Conservation (phyloP, 805 yeast species). For the Starmera dryadoides region DNA sequence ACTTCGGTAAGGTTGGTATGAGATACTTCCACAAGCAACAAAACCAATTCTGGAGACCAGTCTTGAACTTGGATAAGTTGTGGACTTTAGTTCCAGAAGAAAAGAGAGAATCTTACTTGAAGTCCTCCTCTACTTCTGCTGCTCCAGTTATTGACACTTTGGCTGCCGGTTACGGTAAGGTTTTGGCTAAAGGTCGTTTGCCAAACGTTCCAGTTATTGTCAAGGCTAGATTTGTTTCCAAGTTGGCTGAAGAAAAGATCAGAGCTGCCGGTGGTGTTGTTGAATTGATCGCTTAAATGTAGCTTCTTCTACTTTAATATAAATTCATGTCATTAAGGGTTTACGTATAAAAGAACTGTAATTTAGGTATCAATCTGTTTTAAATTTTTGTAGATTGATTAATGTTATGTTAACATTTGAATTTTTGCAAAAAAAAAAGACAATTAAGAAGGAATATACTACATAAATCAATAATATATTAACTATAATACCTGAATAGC, state of each 20-base stretch:
- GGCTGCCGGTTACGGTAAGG: constrained; percentile 99
- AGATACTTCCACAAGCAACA: constrained; percentile 97
- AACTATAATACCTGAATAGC: too few relatives aligned
- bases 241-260: constrained; percentile 99
- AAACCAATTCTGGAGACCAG: constrained; percentile 96
- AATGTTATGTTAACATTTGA: too few relatives aligned
- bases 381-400: too few relatives aligned
- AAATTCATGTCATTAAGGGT: not conserved
- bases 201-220: constrained; percentile 98
- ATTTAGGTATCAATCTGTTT: not conserved
- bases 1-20: constrained; percentile 99
- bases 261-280: constrained; percentile 99
- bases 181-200: constrained; percentile 97
- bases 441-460: too few relatives aligned
- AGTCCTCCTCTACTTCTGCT: constrained; percentile 75
- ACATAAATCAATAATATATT: too few relatives aligned
- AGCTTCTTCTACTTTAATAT: constrained; percentile 2
- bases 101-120: constrained; percentile 89
- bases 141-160: constrained; percentile 99
- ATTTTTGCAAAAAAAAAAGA: too few relatives aligned
- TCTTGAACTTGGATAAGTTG: constrained; percentile 94
- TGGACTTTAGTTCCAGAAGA: constrained; percentile 95
- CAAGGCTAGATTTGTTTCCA: constrained; percentile 98
- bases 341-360: not conserved
- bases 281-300: constrained; percentile 90